Conservation (phyloP, 2,329 filamentous ascomycete genomes). For the Pyrenophora teres region DNA sequence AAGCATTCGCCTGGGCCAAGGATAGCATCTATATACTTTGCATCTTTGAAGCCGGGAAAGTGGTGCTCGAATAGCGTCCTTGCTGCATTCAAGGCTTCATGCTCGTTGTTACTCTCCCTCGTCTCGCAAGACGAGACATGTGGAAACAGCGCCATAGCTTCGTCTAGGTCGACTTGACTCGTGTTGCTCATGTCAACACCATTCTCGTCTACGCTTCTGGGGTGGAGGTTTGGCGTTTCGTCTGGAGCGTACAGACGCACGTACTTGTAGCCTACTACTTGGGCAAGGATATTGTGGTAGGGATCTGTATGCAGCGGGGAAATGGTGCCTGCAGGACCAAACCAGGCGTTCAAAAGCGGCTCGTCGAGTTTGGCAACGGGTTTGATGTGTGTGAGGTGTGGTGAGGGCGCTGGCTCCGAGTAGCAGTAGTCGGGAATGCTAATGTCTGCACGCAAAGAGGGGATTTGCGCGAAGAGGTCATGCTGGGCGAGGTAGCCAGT, state of each 20-base stretch:
- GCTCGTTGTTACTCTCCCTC: slow-evolving; percentile 46
- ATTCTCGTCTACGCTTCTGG: slow-evolving; percentile 63
- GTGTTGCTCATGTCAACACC: slow-evolving; percentile 95
- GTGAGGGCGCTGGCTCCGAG: slow-evolving; percentile 56
- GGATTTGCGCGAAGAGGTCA: slow-evolving; percentile 82
- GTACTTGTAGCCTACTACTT: slow-evolving; percentile 90
- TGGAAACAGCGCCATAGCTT: slow-evolving; percentile 59
- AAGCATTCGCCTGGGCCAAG: slow-evolving; percentile 81
- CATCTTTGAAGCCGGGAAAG: slow-evolving; percentile 62
- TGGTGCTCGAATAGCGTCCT: slow-evolving; percentile 27
- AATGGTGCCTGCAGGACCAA: slow-evolving; percentile 84
- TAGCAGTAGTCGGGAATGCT: slow-evolving; percentile 84
- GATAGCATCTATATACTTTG: slow-evolving; percentile 76
- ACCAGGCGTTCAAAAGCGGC: slow-evolving; percentile 87
- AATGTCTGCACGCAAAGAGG: slow-evolving; percentile 75
- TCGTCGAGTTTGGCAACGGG: slow-evolving; percentile 47
- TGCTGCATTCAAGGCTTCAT: not conserved
- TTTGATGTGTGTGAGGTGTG: slow-evolving; percentile 23
- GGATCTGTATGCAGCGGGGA: slow-evolving; percentile 93
- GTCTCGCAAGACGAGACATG: slow-evolving; percentile 27
- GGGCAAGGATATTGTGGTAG: slow-evolving; percentile 89
- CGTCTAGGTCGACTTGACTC: slow-evolving; percentile 75
- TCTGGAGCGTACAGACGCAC: slow-evolving; percentile 83
- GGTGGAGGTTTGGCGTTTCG: slow-evolving; percentile 60
- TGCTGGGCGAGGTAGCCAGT: slow-evolving; percentile 91